Conservation (phyloP, 139 green algal genomes). For the Dunaliella sp. region DNA sequence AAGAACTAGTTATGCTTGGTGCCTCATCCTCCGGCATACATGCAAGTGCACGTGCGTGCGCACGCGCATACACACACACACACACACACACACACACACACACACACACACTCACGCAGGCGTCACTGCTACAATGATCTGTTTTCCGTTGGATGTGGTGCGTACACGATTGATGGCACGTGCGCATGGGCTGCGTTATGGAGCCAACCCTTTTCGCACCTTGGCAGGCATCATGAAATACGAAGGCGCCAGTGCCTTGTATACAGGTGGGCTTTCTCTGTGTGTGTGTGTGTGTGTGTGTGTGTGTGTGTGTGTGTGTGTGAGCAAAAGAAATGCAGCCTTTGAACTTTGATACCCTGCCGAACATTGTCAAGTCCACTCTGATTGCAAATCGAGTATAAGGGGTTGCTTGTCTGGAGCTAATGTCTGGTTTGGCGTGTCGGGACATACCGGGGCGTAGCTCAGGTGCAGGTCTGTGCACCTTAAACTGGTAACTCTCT, state of each 20-base stretch:
- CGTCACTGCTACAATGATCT: slow-evolving; percentile 66
- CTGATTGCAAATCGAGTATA: no score
- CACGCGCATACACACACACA: slow-evolving; percentile 17
- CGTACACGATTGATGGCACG: slow-evolving; percentile 65
- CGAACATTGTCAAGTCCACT: no score
- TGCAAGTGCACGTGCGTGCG: neutral
- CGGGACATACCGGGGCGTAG: no score
- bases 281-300: neutral
- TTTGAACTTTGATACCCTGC: no score
- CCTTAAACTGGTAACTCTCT: no score
- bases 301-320: neutral
- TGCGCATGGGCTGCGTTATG: slow-evolving; percentile 32
- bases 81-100: slow-evolving; percentile 21
- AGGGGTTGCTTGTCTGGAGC: no score
- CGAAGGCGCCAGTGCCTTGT: slow-evolving; percentile 67
- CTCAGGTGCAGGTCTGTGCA: no score
- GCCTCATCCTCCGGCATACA: no score
- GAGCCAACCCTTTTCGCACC: slow-evolving; percentile 39
- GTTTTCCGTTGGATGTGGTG: slow-evolving; percentile 80
- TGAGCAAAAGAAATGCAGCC: no score
- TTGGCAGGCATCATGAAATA: slow-evolving; percentile 49
- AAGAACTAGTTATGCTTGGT: no score
- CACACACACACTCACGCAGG: slow-evolving; percentile 39
- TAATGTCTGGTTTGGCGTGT: no score
- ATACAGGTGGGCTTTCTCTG: slow-evolving; percentile 47